Conservation (phyloP, 257 asterid species). For the Salvia miltiorrhiza region DNA sequence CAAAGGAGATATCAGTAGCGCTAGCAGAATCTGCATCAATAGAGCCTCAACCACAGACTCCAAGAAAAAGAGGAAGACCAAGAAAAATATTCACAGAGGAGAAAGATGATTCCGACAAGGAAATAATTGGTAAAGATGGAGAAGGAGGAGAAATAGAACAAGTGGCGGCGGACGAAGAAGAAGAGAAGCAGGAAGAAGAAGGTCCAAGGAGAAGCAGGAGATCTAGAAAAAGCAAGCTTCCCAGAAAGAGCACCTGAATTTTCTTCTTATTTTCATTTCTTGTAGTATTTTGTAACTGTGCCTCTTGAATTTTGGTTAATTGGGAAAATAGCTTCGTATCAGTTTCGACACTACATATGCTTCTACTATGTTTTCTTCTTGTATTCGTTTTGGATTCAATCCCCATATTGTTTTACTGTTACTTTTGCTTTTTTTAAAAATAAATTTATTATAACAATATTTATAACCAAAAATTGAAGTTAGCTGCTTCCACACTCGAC, state of each 20-base stretch:
- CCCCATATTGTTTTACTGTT: neutral
- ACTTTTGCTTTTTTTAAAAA: too few relatives aligned
- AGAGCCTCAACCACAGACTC: constrained; percentile 14
- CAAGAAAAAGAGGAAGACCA: constrained; percentile 76
- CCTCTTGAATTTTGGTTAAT: too few relatives aligned
- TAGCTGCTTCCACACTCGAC: too few relatives aligned
- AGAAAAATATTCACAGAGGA: constrained; percentile 32
- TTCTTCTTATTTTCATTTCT: too few relatives aligned
- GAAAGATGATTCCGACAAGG: constrained; percentile 34
- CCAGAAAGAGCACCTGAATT: constrained; percentile 56
- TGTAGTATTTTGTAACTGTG: too few relatives aligned
- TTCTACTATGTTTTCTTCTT: too few relatives aligned
- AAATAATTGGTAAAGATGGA: constrained; percentile 16
- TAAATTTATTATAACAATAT: too few relatives aligned
- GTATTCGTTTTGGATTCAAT: too few relatives aligned
- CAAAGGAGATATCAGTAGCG: too few relatives aligned
- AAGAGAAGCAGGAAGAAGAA: neutral
- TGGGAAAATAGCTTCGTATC: too few relatives aligned
- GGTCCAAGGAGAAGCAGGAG: constrained; percentile 41
- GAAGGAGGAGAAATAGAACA: neutral
- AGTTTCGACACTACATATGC: too few relatives aligned
- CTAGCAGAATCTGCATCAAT: constrained; percentile 49
- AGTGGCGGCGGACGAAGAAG: neutral
- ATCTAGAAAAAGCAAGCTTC: constrained; percentile 63
- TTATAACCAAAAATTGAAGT: too few relatives aligned